A percentile compares a stretch with the other conserved stretches of the same genome.
Conservation (phyloP, 108 stramenopile genomes). For the Pelagomonas calceolata region DNA sequence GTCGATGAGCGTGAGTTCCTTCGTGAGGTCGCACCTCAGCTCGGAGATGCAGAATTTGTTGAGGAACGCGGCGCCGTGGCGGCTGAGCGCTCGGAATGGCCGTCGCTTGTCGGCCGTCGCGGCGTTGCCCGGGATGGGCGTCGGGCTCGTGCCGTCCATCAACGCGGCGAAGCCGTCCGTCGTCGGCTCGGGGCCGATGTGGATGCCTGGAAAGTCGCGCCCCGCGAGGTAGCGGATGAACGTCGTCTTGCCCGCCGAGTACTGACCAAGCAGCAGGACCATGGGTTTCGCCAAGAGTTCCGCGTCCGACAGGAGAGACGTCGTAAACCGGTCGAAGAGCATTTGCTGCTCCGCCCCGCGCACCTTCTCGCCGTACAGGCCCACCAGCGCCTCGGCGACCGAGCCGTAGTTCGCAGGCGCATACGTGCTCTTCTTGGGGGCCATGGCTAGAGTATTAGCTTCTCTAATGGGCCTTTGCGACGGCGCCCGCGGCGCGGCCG, state of each 20-base stretch:
- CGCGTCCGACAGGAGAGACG: constrained; percentile 41
- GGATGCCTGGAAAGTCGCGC: constrained; percentile 52
- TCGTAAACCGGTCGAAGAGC: constrained; percentile 39
- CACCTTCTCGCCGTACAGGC: not conserved
- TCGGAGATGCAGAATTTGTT: constrained; percentile 31
- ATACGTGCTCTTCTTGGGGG: too few species aligned
- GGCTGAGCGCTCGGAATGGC: constrained; percentile 44
- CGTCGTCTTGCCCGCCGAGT: constrained; percentile 42
- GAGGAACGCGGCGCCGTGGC: constrained; percentile 46
- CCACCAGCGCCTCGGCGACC: too few species aligned
- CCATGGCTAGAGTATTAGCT: too few species aligned
- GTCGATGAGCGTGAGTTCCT: constrained; percentile 49
- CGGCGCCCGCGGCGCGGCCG: too few species aligned
- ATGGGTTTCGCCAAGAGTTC: constrained; percentile 53
- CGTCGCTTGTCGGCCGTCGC: constrained; percentile 38
- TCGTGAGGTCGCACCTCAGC: not conserved
- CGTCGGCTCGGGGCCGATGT: constrained; percentile 56
- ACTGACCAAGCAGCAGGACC: constrained; percentile 55
- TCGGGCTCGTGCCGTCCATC: constrained; percentile 40
- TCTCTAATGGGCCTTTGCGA: too few species aligned
- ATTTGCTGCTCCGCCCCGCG: constrained; percentile 11
- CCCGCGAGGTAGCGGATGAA: constrained; percentile 20
- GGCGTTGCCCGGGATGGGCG: constrained; percentile 50
- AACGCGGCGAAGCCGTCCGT: constrained; percentile 52
- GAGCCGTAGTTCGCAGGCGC: too few species aligned